These are phyloP conservation scores for Ilyonectria robusta DNA, from an alignment of 2,329 filamentous ascomycete species.

Conservation along the genomic window DNA sequence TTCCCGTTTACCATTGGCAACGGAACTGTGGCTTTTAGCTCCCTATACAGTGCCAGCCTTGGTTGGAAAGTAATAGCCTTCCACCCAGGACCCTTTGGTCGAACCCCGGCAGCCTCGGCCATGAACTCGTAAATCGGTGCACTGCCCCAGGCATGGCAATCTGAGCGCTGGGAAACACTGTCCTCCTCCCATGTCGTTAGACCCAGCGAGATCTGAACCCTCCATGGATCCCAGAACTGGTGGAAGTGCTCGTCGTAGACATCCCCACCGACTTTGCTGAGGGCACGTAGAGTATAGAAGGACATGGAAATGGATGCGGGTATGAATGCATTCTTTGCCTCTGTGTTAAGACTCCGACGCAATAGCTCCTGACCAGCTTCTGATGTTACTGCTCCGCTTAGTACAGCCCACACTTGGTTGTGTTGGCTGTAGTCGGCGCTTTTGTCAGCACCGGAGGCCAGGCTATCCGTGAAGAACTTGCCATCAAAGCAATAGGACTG, in stretches of 20 bases:
- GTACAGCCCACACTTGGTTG: slow-evolving; percentile 53
- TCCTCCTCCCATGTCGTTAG: slow-evolving; percentile 42
- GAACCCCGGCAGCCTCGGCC: slow-evolving; percentile 35
- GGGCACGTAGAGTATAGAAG: slow-evolving; percentile 38
- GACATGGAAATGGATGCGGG: slow-evolving; percentile 32
- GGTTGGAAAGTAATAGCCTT: slow-evolving; percentile 26
- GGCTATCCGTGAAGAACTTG: slow-evolving; percentile 51
- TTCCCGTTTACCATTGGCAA: not conserved
- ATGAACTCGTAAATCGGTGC: slow-evolving; percentile 38
- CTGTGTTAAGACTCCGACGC: not conserved
- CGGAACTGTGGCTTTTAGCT: not conserved
- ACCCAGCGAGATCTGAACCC: slow-evolving; percentile 21
- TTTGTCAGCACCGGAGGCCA: slow-evolving; percentile 44
- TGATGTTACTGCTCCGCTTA: slow-evolving; percentile 46
- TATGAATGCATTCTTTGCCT: not conserved
- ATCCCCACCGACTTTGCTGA: slow-evolving; percentile 17
- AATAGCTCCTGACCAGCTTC: not conserved
- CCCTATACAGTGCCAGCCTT: not conserved
- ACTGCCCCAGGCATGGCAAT: slow-evolving; percentile 41
- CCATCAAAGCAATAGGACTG: slow-evolving; percentile 50
- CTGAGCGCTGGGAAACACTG: slow-evolving; percentile 34
- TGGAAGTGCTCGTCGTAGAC: slow-evolving; percentile 34
- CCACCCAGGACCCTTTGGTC: slow-evolving; percentile 28
- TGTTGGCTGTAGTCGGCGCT: slow-evolving; percentile 49
- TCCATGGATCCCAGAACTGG: slow-evolving; percentile 39